phyloP scores from a whole-genome alignment of 1,284 basidiomycete genomes.

The Sanghuangporus sanghuang region DNA sequence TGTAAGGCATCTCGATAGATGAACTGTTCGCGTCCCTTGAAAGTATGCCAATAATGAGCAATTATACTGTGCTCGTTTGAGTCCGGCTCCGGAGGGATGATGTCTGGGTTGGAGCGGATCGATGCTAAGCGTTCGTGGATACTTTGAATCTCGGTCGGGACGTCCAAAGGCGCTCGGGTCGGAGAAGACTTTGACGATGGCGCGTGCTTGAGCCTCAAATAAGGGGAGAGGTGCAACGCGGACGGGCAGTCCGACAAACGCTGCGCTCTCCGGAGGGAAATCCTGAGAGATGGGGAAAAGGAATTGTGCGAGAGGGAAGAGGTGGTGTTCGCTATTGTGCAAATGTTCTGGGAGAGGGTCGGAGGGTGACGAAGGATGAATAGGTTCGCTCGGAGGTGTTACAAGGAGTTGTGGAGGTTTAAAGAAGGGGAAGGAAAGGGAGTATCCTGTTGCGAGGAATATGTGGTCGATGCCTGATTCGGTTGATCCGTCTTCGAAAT shows the following conservation, averaged over 20 bases:
- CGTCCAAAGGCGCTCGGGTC: conserved; percentile 45
- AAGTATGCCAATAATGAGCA: conserved; percentile 50
- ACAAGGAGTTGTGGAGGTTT: conserved; percentile 29
- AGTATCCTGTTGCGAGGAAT: conserved; percentile 72
- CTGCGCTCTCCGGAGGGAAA: conserved; percentile 48
- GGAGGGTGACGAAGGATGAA: conserved; percentile 23
- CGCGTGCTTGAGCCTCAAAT: conserved; percentile 62
- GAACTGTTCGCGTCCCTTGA: conserved; percentile 52
- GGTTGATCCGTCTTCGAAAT: conserved; percentile 53
- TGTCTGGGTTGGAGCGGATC: conserved; percentile 27
- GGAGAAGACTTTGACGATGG: conserved; percentile 47
- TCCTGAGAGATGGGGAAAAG: conserved; percentile 44
- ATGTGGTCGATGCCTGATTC: conserved; percentile 54
- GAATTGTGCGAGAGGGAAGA: conserved; percentile 58
- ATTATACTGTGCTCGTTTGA: conserved; percentile 29
- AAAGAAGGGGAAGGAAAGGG: conserved; percentile 60
- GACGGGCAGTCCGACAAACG: conserved; percentile 58
- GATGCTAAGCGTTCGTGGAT: conserved; percentile 43
- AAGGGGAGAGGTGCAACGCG: conserved; percentile 59
- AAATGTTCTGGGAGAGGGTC: conserved; percentile 45
- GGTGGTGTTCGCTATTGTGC: conserved; percentile 55
- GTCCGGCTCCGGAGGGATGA: conserved; percentile 17
- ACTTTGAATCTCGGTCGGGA: conserved; percentile 39
- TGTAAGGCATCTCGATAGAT: conserved; percentile 60
- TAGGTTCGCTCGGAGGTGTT: conserved; percentile 25